These are phyloP conservation scores for Pichia norvegensis DNA, from an alignment of 1,139 yeast genomes.

Conservation along the genomic window DNA sequence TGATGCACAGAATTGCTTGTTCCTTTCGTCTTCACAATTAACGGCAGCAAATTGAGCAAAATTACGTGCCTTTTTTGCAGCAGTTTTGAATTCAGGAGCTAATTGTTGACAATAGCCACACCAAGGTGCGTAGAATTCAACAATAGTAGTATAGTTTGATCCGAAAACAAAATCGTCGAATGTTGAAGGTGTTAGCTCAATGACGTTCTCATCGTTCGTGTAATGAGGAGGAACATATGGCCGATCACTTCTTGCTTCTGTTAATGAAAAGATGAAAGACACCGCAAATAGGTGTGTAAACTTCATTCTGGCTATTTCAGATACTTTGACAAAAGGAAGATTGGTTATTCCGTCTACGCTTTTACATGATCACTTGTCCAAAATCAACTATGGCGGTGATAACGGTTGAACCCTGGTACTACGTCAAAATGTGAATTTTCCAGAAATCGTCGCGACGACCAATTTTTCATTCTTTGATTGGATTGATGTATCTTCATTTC, in stretches of 20 bases:
- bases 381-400: background rate
- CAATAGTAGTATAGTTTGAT: constrained; percentile 73
- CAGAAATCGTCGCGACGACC: background rate
- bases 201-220: constrained; percentile 18
- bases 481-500: too few species aligned
- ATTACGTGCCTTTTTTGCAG: constrained; percentile 54
- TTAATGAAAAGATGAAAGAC: background rate
- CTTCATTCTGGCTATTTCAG: too few species aligned
- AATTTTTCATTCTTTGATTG: too few species aligned
- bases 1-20: constrained; percentile 62
- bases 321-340: too few species aligned
- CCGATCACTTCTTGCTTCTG: background rate
- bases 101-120: constrained; percentile 72
- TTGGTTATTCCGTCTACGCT: too few species aligned
- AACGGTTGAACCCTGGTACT: background rate
- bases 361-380: background rate
- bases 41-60: constrained; percentile 74
- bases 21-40: constrained; percentile 67
- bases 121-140: constrained; percentile 97
- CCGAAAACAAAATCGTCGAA: constrained; percentile 59
- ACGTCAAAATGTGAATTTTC: background rate
- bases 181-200: constrained; percentile 28
- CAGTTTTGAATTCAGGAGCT: constrained; percentile 49
- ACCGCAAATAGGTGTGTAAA: background rate
- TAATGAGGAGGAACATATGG: constrained; percentile 16